Percentiles rank a stretch among this genome's conserved stretches.
Conservation (phyloP, 1,139 yeast species). For the Candida mesenterica region DNA sequence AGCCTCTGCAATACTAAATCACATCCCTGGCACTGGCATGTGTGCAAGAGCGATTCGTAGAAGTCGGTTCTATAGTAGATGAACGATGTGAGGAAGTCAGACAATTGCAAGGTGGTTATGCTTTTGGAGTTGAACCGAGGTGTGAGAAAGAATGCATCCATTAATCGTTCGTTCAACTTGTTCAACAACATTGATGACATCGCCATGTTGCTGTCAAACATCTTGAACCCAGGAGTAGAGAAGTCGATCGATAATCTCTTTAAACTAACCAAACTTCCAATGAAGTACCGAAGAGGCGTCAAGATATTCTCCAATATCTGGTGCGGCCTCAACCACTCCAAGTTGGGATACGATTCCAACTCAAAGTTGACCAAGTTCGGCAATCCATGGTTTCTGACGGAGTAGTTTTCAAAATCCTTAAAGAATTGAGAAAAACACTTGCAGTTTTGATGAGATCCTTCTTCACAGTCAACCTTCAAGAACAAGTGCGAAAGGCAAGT, state of each 20-base stretch:
- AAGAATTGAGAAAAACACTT: conserved; percentile 34
- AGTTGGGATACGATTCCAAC: conserved; percentile 34
- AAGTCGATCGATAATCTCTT: conserved; percentile 32
- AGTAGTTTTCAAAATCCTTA: conserved; percentile 24
- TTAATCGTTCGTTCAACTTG: conserved; percentile 33
- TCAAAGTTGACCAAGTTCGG: conserved; percentile 33
- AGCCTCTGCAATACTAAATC: conserved; percentile 26
- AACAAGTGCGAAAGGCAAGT: conserved; percentile 23
- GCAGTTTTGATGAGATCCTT: conserved; percentile 26
- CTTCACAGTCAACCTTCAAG: conserved; percentile 36
- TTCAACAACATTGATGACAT: conserved; percentile 32
- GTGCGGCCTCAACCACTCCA: conserved; percentile 41
- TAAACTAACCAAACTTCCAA: conserved; percentile 24
- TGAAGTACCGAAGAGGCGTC: conserved; percentile 33
- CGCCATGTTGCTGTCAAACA: conserved; percentile 35
- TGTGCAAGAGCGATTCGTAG: conserved; percentile 35
- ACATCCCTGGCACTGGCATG: conserved; percentile 40
- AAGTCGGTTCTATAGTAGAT: conserved; percentile 41
- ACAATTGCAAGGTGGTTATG: conserved; percentile 30
- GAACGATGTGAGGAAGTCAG: conserved; percentile 41
- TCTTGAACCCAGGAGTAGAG: conserved; percentile 40
- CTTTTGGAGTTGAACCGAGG: conserved; percentile 4
- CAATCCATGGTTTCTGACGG: conserved; percentile 24
- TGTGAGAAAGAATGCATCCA: conserved; percentile 36
- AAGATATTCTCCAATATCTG: conserved; percentile 33